A percentile compares a stretch with the other conserved stretches of the same genome.
These are phyloP conservation scores for Clitopilus hobsonii DNA, from an alignment of 768 basidiomycete species.

Conservation along the genomic window DNA sequence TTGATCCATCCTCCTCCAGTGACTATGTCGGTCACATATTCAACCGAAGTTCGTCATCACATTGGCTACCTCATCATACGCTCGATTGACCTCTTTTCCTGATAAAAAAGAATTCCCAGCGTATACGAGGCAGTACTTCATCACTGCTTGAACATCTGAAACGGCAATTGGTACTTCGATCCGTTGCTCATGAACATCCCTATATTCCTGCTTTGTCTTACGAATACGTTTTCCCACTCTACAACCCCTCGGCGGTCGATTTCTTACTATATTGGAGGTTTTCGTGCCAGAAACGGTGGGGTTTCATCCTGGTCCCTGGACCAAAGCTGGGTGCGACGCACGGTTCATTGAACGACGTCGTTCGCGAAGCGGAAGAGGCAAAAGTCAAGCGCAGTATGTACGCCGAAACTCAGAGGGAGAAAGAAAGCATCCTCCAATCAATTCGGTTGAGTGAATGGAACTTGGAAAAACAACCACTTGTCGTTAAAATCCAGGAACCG, in stretches of 20 bases:
- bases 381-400: slow-evolving; percentile 84
- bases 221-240: slow-evolving; percentile 72
- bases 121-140: background rate
- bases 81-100: no score
- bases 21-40: slow-evolving; percentile 35
- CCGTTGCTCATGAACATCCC: slow-evolving; percentile 37
- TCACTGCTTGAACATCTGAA: background rate
- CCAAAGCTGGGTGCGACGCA: slow-evolving; percentile 65
- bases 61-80: background rate
- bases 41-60: slow-evolving; percentile 34
- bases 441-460: slow-evolving; percentile 75
- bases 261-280: slow-evolving; percentile 76
- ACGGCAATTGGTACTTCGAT: slow-evolving; percentile 6
- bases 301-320: slow-evolving; percentile 55
- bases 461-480: slow-evolving; percentile 69
- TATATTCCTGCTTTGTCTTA: slow-evolving; percentile 52
- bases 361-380: slow-evolving; percentile 53
- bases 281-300: slow-evolving; percentile 51
- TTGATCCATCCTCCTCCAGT: slow-evolving; percentile 45
- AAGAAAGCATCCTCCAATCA: slow-evolving; percentile 58
- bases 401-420: slow-evolving; percentile 81
- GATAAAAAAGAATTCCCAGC: background rate
- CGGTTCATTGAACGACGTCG: slow-evolving; percentile 55
- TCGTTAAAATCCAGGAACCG: slow-evolving; percentile 44
- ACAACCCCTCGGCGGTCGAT: slow-evolving; percentile 69